Percentiles rank a stretch among this genome's conserved stretches.
These are phyloP conservation scores for Penicillium parvum DNA, from an alignment of 495 filamentous ascomycete genomes.

Conservation along the genomic window DNA sequence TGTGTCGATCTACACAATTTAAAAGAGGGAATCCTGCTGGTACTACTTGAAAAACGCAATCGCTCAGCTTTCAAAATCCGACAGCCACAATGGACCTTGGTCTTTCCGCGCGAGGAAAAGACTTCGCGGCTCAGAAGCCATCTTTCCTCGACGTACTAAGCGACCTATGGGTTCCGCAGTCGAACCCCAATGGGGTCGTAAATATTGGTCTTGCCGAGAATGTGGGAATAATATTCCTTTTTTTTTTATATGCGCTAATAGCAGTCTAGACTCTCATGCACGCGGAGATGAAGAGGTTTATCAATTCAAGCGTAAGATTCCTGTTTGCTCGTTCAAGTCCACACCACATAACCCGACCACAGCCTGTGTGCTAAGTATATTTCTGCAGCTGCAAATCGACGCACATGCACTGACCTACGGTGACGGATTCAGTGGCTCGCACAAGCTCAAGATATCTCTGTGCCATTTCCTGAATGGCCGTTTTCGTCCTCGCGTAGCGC, in stretches of 20 bases:
- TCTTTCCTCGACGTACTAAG: conserved; percentile 10
- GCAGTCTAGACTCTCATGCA: conserved; percentile 12
- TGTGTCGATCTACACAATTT: no score
- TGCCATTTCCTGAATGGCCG: conserved; percentile 24
- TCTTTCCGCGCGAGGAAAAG: conserved; percentile 10
- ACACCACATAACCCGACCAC: neutral
- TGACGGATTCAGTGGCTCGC: conserved; percentile 18
- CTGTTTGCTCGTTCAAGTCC: neutral
- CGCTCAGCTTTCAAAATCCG: neutral
- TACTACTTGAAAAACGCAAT: neutral
- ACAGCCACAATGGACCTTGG: neutral
- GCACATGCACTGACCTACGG: conserved; percentile 26
- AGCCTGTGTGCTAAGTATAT: conserved; percentile 1
- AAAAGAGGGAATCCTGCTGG: no score
- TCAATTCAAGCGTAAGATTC: conserved; percentile 12
- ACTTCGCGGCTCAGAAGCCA: conserved; percentile 8
- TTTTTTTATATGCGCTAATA: neutral
- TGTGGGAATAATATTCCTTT: neutral
- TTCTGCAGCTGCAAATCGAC: conserved; percentile 4
- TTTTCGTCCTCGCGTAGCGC: conserved; percentile 13
- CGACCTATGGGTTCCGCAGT: conserved; percentile 12
- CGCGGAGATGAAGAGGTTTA: conserved; percentile 8
- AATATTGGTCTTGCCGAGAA: conserved; percentile 20
- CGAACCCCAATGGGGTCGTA: conserved; percentile 21
- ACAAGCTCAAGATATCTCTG: conserved; percentile 19